Conservation (phyloP, 495 filamentous ascomycete genomes). For the Neurospora africana region DNA sequence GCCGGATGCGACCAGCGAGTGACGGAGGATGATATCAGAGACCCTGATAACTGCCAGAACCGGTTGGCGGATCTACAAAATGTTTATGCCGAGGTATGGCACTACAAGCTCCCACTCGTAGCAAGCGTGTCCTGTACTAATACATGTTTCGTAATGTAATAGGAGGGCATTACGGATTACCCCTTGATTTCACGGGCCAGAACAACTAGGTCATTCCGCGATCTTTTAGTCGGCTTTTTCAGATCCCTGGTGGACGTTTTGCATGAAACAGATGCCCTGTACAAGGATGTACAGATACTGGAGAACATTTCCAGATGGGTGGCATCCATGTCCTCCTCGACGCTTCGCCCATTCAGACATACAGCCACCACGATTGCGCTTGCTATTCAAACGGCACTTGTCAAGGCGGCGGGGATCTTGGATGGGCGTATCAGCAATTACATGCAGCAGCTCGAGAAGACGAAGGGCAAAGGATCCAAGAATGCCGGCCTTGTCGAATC, state of each 20-base stretch:
- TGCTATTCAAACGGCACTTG: constrained; percentile 60
- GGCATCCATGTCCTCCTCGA: constrained; percentile 70
- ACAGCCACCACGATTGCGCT: constrained; percentile 77
- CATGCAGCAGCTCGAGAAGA: constrained; percentile 71
- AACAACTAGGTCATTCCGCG: constrained; percentile 60
- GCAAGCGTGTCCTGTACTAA: background rate
- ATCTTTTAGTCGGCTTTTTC: constrained; percentile 68
- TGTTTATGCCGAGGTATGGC: constrained; percentile 57
- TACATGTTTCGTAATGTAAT: constrained; percentile 18
- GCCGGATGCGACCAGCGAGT: constrained; percentile 70
- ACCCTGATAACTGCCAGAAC: constrained; percentile 68
- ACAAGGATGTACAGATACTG: constrained; percentile 61
- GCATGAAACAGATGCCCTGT: constrained; percentile 63
- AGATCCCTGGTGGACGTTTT: constrained; percentile 59
- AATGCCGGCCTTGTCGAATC: constrained; percentile 46
- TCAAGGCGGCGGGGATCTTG: constrained; percentile 60
- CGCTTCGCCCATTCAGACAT: constrained; percentile 79
- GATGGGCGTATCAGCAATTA: constrained; percentile 55
- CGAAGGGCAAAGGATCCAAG: constrained; percentile 61
- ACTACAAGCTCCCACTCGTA: background rate
- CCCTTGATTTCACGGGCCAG: constrained; percentile 79
- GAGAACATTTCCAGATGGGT: constrained; percentile 85
- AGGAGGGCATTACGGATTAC: constrained; percentile 76
- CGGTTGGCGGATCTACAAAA: constrained; percentile 67
- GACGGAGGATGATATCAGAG: constrained; percentile 65